Evolutionary conservation across 352 stramenopile species (phyloP), one percentile per base, ranked within the genome.

Genomic region (Globisporangium radiosum): DNA sequence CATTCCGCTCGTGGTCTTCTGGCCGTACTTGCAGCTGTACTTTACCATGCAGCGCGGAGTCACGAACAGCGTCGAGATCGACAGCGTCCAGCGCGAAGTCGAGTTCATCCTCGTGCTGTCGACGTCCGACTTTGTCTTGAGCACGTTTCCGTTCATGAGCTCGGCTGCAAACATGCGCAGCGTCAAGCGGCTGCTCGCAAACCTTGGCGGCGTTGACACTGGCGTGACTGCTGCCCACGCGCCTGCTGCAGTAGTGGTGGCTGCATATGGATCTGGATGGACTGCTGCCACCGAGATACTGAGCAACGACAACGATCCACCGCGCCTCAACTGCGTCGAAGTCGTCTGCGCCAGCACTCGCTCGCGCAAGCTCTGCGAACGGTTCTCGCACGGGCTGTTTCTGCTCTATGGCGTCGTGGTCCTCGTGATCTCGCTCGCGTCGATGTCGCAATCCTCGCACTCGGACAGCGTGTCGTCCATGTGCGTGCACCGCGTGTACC

Each of bases 61-160:
- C 2, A 15, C 51, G 2, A 50, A 25, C 7, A 47, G 40, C 4
- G 6, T 36, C 0, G 43, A 58, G 33, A 13, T 47, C 1, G 44
- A 47, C 6, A 69, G 52, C 56, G 56, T 57, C 0, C 55, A 62
- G 19, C 17, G 56, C 25, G 62, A 69, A 49, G 56, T 72, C 2
- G 57, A 62, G 48, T 54, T 51, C 6, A 66, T 72, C 38, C 47
- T 69, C 10, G 49, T 69, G 52, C 45, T 72, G 10, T 66, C 62
- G 40, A 66, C 45, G 54, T 37, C 40, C 1, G 51, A 44, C 8
- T 69, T 65, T 19, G 43, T 65, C 6, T 6, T 69, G 13, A 61
- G 50, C 11, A 33, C 62, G 15, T 56, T 72, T 42, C 66, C 66
- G 9, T 72, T 69, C 36, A 43, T 59, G 11, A 69, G 43, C 3